Percentiles rank a stretch among this genome's conserved stretches.
Conservation (phyloP, 163 green algal species). For the Scenedesmus sp. region DNA sequence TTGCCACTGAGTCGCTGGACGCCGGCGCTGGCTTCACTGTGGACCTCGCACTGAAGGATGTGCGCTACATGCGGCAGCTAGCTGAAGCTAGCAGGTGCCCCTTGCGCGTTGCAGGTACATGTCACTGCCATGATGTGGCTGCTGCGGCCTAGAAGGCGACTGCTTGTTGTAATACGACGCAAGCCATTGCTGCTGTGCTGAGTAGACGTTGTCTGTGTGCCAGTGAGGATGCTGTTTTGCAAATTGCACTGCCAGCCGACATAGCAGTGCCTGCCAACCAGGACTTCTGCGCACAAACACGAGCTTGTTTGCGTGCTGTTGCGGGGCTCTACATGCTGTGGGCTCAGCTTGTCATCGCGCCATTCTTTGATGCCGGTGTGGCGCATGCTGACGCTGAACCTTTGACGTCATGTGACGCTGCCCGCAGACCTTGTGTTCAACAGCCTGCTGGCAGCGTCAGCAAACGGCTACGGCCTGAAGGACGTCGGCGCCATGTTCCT, state of each 20-base stretch:
- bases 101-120: conserved; percentile 47
- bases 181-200: neutral
- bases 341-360: no score
- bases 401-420: no score
- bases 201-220: no score
- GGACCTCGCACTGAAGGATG: conserved; percentile 69
- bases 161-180: no score
- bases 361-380: no score
- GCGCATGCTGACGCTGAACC: neutral
- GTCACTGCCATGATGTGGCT: neutral
- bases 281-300: no score
- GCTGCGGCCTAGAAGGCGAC: neutral
- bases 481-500: conserved; percentile 70
- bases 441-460: conserved; percentile 62
- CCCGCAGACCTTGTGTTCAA: conserved; percentile 62
- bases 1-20: conserved; percentile 57
- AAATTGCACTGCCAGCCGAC: no score
- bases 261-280: no score
- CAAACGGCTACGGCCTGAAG: conserved; percentile 52
- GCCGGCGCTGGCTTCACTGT: conserved; percentile 55
- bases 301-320: no score
- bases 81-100: conserved; percentile 57
- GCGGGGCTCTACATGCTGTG: no score
- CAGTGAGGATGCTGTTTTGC: no score
- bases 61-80: conserved; percentile 67